Percentiles rank a stretch among this genome's conserved stretches.
Conservation (phyloP, 2,329 filamentous ascomycete genomes). For the Aspergillus calidoustus region DNA sequence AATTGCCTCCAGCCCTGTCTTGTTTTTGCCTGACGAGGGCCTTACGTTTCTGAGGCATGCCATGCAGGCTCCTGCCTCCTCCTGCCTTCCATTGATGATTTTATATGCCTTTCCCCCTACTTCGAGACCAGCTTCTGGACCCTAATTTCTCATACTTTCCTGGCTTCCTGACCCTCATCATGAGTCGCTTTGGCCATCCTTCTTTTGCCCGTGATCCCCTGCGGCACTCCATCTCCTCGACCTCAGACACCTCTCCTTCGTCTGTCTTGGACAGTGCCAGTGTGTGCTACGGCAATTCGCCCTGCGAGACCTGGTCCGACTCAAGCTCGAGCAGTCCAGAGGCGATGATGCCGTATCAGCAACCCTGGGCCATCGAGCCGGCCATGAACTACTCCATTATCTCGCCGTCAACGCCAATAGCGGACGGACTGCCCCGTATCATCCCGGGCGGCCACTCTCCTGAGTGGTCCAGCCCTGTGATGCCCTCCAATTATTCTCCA, state of each 20-base stretch:
- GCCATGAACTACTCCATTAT: constrained; percentile 21
- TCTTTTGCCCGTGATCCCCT: constrained; percentile 30
- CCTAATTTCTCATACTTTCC: neutral
- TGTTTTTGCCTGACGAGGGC: constrained; percentile 14
- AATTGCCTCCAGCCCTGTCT: constrained; percentile 13
- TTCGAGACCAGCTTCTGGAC: neutral
- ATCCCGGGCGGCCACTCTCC: constrained; percentile 12
- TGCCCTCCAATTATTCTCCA: constrained; percentile 18
- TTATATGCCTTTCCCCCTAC: constrained; percentile 10
- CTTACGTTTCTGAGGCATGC: constrained; percentile 10
- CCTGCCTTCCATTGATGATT: constrained; percentile 9
- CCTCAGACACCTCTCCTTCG: constrained; percentile 23
- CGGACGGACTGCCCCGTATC: constrained; percentile 21
- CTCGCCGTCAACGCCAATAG: constrained; percentile 18
- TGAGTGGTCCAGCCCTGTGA: constrained; percentile 20
- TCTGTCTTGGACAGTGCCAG: constrained; percentile 20
- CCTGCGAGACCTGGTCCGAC: constrained; percentile 28
- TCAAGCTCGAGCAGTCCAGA: constrained; percentile 29
- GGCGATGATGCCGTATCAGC: constrained; percentile 23
- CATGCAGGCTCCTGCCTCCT: neutral
- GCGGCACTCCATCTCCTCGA: constrained; percentile 23
- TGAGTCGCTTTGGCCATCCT: constrained; percentile 26
- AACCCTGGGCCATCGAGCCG: constrained; percentile 19
- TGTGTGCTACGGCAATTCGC: constrained; percentile 20
- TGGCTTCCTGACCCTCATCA: constrained; percentile 21